These are phyloP conservation scores for Schizonepeta tenuifolia DNA, from an alignment of 257 asterid species.

Conservation along the genomic window DNA sequence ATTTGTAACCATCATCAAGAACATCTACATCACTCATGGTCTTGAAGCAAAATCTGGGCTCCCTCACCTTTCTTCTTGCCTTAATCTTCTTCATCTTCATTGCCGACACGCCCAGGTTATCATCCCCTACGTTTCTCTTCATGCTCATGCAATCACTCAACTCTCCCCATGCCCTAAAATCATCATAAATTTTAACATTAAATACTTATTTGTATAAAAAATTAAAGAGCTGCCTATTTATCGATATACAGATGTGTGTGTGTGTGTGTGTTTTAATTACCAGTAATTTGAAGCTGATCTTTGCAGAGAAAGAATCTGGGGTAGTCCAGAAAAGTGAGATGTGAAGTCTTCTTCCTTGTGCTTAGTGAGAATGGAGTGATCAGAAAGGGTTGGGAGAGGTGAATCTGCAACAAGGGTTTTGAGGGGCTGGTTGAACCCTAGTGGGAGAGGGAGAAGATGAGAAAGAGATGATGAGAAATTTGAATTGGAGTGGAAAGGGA, in stretches of 20 bases:
- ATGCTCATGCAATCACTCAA: constrained; percentile 55
- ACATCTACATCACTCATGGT: constrained; percentile 95
- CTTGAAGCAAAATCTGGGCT: constrained; percentile 95
- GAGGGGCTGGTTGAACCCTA: constrained; percentile 45
- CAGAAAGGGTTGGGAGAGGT: constrained; percentile 37
- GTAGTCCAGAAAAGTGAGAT: constrained; percentile 43
- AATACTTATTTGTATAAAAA: too few species aligned
- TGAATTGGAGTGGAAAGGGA: constrained; percentile 53
- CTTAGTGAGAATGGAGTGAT: constrained; percentile 39
- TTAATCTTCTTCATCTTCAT: constrained; percentile 81
- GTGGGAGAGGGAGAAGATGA: constrained; percentile 32
- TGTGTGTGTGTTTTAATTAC: constrained; percentile 36
- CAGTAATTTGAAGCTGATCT: constrained; percentile 62
- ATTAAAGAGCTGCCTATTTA: neutral
- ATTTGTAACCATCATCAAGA: constrained; percentile 92
- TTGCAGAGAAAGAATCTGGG: constrained; percentile 66
- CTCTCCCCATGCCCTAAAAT: constrained; percentile 73
- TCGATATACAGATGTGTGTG: neutral
- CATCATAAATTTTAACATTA: neutral
- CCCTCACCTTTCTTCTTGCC: constrained; percentile 83
- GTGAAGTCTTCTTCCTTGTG: constrained; percentile 50
- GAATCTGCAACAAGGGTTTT: constrained; percentile 53
- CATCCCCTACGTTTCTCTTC: constrained; percentile 54
- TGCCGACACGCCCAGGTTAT: constrained; percentile 57
- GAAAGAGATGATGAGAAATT: constrained; percentile 33